Conservation (phyloP, 2,329 filamentous ascomycete genomes). For the Aspergillus fijiensis region DNA sequence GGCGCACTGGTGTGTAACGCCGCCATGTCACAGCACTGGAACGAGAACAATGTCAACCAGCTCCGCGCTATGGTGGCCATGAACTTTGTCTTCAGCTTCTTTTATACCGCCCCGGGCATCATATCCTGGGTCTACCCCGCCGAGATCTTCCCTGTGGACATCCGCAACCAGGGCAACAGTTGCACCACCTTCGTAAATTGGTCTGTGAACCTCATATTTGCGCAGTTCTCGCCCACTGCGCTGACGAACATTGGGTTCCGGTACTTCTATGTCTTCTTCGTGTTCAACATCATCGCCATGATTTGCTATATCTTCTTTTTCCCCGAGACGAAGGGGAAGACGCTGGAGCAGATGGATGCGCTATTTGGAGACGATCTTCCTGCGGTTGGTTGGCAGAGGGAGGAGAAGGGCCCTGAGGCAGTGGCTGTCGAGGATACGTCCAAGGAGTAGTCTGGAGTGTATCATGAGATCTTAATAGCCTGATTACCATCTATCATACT, state of each 20-base stretch:
- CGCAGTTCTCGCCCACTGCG: conserved; percentile 49
- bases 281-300: conserved; percentile 48
- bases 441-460: background rate
- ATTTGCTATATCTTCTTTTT: conserved; percentile 35
- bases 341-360: conserved; percentile 30
- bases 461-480: too few relatives aligned
- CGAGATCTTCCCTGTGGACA: conserved; percentile 47
- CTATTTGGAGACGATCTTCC: conserved; percentile 22
- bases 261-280: conserved; percentile 51
- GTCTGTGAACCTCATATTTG: conserved; percentile 49
- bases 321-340: conserved; percentile 32
- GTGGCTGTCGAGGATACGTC: background rate
- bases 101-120: conserved; percentile 44
- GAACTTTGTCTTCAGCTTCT: conserved; percentile 48
- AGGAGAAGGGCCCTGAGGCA: background rate
- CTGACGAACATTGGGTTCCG: conserved; percentile 44
- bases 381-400: background rate
- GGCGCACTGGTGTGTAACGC: conserved; percentile 40
- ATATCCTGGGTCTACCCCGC: conserved; percentile 48
- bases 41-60: conserved; percentile 34
- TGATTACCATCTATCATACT: too few relatives aligned
- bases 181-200: conserved; percentile 41
- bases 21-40: conserved; percentile 38
- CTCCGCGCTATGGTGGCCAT: conserved; percentile 47
- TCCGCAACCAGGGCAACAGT: conserved; percentile 41